phyloP scores from a whole-genome alignment of 2,329 filamentous ascomycete species.

The Colletotrichum sp. region DNA sequence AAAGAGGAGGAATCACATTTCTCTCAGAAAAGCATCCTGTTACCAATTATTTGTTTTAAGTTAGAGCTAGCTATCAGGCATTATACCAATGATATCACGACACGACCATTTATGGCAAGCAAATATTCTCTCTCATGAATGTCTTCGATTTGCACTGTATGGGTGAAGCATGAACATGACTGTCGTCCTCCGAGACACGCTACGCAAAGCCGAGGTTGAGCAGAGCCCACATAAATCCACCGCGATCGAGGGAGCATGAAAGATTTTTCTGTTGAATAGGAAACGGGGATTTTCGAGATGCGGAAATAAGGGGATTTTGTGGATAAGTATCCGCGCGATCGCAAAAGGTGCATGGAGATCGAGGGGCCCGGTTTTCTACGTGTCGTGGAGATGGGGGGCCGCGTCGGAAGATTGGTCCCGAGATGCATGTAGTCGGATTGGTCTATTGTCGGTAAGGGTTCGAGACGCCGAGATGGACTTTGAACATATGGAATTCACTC shows the following conservation, averaged over 20 bases:
- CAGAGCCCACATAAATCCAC: not conserved
- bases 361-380: not conserved
- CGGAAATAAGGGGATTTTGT: not conserved
- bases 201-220: not conserved
- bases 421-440: not conserved
- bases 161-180: not conserved
- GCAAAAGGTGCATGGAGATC: not conserved
- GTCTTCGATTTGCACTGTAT: not conserved
- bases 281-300: not conserved
- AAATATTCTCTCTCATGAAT: not conserved
- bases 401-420: not conserved
- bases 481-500: no score
- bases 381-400: not conserved
- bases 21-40: conserved; percentile 11
- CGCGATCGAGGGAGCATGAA: not conserved
- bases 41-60: not conserved
- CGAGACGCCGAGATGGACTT: not conserved
- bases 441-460: not conserved
- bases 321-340: not conserved
- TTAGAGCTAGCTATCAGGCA: conserved; percentile 18
- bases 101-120: not conserved
- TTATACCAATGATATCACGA: conserved; percentile 23
- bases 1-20: not conserved
- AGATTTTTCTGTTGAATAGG: not conserved
- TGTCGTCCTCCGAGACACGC: not conserved